Conservation (phyloP, 768 basidiomycete genomes). For the Amanita pseudoporphyria region DNA sequence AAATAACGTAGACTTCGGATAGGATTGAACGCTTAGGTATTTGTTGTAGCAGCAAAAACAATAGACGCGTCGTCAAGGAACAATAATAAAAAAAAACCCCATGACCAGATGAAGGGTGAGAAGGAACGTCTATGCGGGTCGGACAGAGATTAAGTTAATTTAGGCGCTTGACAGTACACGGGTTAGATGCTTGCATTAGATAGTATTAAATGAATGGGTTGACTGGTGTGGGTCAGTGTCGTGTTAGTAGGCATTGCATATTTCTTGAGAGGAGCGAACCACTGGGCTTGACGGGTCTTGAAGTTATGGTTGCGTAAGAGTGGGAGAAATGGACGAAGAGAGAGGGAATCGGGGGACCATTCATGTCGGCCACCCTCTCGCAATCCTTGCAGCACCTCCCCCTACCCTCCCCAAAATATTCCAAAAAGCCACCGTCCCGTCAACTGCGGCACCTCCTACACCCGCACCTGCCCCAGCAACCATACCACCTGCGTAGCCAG, state of each 20-base stretch:
- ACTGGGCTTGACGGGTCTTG: background rate
- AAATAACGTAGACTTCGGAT: too few species aligned
- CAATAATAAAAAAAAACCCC: too few species aligned
- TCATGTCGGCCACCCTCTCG: conserved; percentile 70
- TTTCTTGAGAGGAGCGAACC: background rate
- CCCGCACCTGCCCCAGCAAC: conserved; percentile 7
- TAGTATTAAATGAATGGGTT: background rate
- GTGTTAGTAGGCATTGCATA: background rate
- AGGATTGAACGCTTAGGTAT: too few species aligned
- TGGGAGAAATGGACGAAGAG: too few species aligned
- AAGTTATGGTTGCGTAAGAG: background rate
- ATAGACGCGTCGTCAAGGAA: background rate
- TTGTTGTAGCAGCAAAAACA: too few species aligned
- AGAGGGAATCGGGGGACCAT: background rate
- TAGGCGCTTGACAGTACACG: background rate
- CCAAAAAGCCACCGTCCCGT: conserved; percentile 58
- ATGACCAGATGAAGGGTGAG: background rate
- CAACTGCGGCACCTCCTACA: conserved; percentile 19
- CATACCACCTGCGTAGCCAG: conserved; percentile 7
- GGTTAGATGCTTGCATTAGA: background rate
- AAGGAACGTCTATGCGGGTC: background rate
- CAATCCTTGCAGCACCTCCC: conserved; percentile 66
- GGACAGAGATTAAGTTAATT: background rate
- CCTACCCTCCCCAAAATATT: conserved; percentile 61
- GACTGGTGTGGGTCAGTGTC: background rate